These are phyloP conservation scores for Pythium aquatile DNA, from an alignment of 352 stramenopile genomes.

Conservation along the genomic window DNA sequence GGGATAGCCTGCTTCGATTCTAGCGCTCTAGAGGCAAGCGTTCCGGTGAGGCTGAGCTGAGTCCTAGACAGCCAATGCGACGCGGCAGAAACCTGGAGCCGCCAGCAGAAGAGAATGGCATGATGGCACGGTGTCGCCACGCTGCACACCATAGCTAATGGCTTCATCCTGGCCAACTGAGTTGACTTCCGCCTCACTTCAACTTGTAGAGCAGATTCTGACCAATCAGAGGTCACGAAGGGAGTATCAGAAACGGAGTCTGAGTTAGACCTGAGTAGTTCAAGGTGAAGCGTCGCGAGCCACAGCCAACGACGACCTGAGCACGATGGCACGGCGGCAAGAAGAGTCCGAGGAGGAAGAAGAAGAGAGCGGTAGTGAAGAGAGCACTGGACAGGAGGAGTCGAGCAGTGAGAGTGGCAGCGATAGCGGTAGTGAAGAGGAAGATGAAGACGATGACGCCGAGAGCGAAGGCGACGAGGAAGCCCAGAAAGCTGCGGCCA, in stretches of 20 bases:
- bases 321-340: slow-evolving; percentile 12
- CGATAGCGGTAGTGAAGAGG: slow-evolving; percentile 7
- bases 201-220: slow-evolving; percentile 16
- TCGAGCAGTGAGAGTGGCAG: slow-evolving; percentile 9
- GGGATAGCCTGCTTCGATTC: no score
- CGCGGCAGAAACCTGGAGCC: not conserved
- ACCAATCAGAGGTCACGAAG: slow-evolving; percentile 5
- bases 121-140: not conserved
- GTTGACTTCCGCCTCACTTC: slow-evolving; percentile 11
- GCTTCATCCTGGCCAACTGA: not conserved
- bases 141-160: slow-evolving; percentile 7
- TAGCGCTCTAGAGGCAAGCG: no score
- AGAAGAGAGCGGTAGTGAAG: slow-evolving; percentile 25
- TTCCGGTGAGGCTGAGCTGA: not conserved
- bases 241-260: not conserved
- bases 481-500: slow-evolving; percentile 11
- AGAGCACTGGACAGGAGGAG: not conserved
- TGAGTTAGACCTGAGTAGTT: slow-evolving; percentile 17
- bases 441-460: slow-evolving; percentile 18
- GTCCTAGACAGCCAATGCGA: not conserved
- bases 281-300: slow-evolving; percentile 6
- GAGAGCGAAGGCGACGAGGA: slow-evolving; percentile 15
- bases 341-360: slow-evolving; percentile 27
- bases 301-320: no score
- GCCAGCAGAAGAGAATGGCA: not conserved